These are phyloP conservation scores for Biancaea sappan DNA, from an alignment of 306 rosid species.

Conservation along the genomic window DNA sequence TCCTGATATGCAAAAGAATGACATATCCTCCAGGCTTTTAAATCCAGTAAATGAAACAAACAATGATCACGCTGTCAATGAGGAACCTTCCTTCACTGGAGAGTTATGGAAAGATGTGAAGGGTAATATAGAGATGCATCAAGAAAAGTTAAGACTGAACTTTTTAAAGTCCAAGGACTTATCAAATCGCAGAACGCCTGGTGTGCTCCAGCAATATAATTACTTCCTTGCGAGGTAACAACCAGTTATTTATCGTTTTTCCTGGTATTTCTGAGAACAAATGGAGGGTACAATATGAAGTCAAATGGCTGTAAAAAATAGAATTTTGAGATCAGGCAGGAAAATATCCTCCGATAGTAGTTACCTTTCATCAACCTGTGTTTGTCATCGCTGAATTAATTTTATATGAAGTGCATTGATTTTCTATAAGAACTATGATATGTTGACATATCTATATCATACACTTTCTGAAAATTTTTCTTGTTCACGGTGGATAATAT, in stretches of 20 bases:
- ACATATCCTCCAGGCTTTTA: constrained; percentile 36
- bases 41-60: constrained; percentile 43
- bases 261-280: no score
- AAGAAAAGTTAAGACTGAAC: constrained; percentile 67
- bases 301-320: no score
- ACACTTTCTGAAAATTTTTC: constrained; percentile 4
- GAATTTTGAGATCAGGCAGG: no score
- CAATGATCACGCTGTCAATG: constrained; percentile 34
- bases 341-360: no score
- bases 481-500: constrained; percentile 19
- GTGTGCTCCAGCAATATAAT: constrained; percentile 68
- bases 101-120: constrained; percentile 91
- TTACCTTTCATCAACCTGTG: no score
- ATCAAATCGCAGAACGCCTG: constrained; percentile 76
- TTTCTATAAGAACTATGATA: neutral
- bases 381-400: no score
- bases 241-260: neutral
- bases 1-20: constrained; percentile 67
- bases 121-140: constrained; percentile 56
- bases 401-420: no score
- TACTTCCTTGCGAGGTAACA: constrained; percentile 84
- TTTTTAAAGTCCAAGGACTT: constrained; percentile 79
- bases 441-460: neutral
- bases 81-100: constrained; percentile 70
- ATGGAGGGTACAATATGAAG: no score